Evolutionary conservation across 345 rosid genomes (phyloP).

Genomic region (Camelina laxa): DNA sequence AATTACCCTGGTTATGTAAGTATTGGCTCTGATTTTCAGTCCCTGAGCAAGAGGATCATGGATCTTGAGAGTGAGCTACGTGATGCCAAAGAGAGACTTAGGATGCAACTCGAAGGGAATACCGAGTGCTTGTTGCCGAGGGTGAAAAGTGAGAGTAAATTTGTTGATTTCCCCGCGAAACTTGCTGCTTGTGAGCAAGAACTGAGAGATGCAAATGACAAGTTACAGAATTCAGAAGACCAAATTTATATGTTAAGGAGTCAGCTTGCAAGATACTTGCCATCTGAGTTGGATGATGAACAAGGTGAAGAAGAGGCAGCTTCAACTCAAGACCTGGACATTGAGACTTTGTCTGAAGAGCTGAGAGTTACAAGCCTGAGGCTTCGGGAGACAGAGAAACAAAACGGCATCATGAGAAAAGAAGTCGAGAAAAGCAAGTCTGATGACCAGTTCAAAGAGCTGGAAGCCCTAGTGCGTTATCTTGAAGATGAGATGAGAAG

Average conservation of each 20-base stretch:
- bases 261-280: slow-evolving; percentile 56
- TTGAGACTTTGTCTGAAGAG: slow-evolving; percentile 55
- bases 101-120: slow-evolving; percentile 53
- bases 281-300: slow-evolving; percentile 39
- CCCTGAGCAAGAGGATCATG: slow-evolving; percentile 48
- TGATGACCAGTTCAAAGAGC: slow-evolving; percentile 62
- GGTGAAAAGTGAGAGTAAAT: slow-evolving; percentile 43
- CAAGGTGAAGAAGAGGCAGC: slow-evolving; percentile 43
- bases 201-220: slow-evolving; percentile 57
- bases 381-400: slow-evolving; percentile 62
- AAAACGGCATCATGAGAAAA: slow-evolving; percentile 53
- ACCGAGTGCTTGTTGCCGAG: slow-evolving; percentile 45
- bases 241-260: slow-evolving; percentile 57
- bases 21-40: slow-evolving; percentile 57
- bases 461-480: slow-evolving; percentile 62
- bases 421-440: slow-evolving; percentile 53
- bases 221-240: slow-evolving; percentile 54
- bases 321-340: slow-evolving; percentile 45
- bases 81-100: slow-evolving; percentile 61
- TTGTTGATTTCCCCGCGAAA: slow-evolving; percentile 50
- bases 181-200: slow-evolving; percentile 62
- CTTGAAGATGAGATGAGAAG: slow-evolving; percentile 67
- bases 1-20: slow-evolving; percentile 57
- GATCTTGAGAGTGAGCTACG: slow-evolving; percentile 70
- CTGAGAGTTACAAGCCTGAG: slow-evolving; percentile 58